phyloP scores from a whole-genome alignment of 208 protist species.

The Crithidia fasciculata region DNA sequence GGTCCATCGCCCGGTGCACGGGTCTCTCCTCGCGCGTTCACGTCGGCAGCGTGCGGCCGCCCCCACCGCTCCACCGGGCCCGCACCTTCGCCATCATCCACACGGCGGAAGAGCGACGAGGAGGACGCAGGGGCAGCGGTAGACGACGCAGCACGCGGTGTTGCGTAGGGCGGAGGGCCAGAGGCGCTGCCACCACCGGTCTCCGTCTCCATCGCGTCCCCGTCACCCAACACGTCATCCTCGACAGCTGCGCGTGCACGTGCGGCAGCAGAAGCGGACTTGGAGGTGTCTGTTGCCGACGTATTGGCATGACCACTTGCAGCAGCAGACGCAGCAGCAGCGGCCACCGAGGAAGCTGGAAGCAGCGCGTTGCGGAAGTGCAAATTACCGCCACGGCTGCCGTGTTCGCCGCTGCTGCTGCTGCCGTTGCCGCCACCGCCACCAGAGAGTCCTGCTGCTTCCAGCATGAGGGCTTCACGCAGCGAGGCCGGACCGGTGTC shows the following conservation, averaged over 20 bases:
- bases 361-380: conserved; percentile 25
- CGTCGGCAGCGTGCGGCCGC: neutral
- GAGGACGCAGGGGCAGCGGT: neutral
- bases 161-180: conserved; percentile 12
- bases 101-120: conserved; percentile 10
- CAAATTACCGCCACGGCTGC: neutral
- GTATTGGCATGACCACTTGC: too few relatives aligned
- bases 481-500: conserved; percentile 59
- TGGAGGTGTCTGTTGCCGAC: neutral
- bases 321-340: neutral
- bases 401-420: neutral
- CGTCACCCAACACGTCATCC: conserved; percentile 28
- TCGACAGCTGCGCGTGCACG: neutral
- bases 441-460: conserved; percentile 23
- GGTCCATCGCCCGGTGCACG: neutral
- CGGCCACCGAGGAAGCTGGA: conserved; percentile 6
- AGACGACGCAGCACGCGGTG: neutral
- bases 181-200: neutral
- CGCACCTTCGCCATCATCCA: conserved; percentile 17
- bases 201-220: conserved; percentile 4
- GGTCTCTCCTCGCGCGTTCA: too few relatives aligned
- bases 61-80: neutral
- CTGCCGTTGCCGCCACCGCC: neutral
- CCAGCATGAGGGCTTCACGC: conserved; percentile 57
- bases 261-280: too few relatives aligned